A percentile compares a stretch with the other conserved stretches of the same genome.
phyloP scores from a whole-genome alignment of 2,329 filamentous ascomycete genomes.

The Aspergillus unguis region DNA sequence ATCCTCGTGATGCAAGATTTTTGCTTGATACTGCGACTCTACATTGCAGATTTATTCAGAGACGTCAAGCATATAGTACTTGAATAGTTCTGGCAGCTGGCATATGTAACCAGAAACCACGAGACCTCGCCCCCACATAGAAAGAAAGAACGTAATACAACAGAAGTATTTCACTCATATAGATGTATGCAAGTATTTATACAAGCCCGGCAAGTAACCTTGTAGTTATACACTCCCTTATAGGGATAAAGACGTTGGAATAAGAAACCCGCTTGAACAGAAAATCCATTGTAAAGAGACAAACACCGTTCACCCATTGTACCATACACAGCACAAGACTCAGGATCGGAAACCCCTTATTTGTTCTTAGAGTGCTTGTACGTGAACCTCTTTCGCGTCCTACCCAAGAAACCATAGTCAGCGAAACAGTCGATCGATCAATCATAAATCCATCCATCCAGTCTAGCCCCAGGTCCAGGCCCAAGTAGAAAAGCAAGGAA shows the following conservation, averaged over 20 bases:
- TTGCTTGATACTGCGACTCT: too few relatives aligned
- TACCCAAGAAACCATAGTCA: constrained; percentile 30
- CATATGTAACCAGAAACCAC: too few relatives aligned
- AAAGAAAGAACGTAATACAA: too few relatives aligned
- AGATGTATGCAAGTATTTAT: neutral
- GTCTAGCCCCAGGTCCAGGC: neutral
- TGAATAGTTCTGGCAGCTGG: too few relatives aligned
- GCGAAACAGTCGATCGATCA: neutral
- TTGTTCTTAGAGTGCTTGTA: constrained; percentile 72
- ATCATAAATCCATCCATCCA: neutral
- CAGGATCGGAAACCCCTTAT: constrained; percentile 32
- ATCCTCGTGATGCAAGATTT: neutral
- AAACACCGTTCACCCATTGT: neutral
- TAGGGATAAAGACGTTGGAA: neutral
- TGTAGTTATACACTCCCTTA: constrained; percentile 10
- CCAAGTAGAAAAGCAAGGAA: neutral
- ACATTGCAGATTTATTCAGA: too few relatives aligned
- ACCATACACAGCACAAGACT: neutral
- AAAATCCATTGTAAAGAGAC: neutral
- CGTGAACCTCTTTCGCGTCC: constrained; percentile 64
- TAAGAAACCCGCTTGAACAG: constrained; percentile 8
- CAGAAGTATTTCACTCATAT: too few relatives aligned
- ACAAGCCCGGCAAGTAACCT: constrained; percentile 5
- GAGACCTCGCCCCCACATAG: too few relatives aligned
- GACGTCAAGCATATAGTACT: too few relatives aligned